Percentiles rank a stretch among this genome's conserved stretches.
These are phyloP conservation scores for Lipomyces kockii DNA, from an alignment of 805 yeast species.

Conservation along the genomic window DNA sequence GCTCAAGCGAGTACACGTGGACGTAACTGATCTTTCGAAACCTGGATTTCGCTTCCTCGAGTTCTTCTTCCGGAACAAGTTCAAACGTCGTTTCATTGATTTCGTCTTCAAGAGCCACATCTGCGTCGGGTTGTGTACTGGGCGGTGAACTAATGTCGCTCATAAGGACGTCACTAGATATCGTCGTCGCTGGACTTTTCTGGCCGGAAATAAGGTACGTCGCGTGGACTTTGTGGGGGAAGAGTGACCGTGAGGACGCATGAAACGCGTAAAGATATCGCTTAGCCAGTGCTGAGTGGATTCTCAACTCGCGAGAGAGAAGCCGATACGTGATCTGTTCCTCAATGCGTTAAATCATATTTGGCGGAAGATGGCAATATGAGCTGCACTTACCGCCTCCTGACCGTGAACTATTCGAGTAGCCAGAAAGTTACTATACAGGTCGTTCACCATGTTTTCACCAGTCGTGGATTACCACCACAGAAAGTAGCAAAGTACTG, in stretches of 20 bases:
- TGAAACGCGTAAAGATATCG: conserved; percentile 26
- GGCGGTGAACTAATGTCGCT: conserved; percentile 11
- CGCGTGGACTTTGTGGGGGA: conserved; percentile 26
- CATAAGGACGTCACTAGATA: not conserved
- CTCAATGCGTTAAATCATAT: not conserved
- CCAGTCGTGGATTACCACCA: not conserved
- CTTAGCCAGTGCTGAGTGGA: conserved; percentile 23
- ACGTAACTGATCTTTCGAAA: conserved; percentile 18
- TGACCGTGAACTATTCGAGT: conserved; percentile 27
- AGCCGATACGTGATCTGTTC: conserved; percentile 30
- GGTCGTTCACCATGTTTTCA: not conserved
- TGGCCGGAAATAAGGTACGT: conserved; percentile 27
- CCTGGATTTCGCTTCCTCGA: conserved; percentile 23
- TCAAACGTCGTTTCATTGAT: conserved; percentile 16
- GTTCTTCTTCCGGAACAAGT: conserved; percentile 30
- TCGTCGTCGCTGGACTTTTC: not conserved
- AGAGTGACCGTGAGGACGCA: conserved; percentile 3
- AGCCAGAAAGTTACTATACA: conserved; percentile 13
- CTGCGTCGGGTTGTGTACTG: conserved; percentile 15
- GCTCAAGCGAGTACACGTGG: conserved; percentile 31
- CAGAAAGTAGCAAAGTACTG: not conserved
- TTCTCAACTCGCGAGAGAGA: conserved; percentile 25
- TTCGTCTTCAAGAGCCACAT: not conserved
- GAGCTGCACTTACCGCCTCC: conserved; percentile 23
- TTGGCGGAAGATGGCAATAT: not conserved